Percentiles rank a stretch among this genome's conserved stretches.
These are phyloP conservation scores for Dryas alaskensis DNA, from an alignment of 306 rosid genomes.

Conservation along the genomic window DNA sequence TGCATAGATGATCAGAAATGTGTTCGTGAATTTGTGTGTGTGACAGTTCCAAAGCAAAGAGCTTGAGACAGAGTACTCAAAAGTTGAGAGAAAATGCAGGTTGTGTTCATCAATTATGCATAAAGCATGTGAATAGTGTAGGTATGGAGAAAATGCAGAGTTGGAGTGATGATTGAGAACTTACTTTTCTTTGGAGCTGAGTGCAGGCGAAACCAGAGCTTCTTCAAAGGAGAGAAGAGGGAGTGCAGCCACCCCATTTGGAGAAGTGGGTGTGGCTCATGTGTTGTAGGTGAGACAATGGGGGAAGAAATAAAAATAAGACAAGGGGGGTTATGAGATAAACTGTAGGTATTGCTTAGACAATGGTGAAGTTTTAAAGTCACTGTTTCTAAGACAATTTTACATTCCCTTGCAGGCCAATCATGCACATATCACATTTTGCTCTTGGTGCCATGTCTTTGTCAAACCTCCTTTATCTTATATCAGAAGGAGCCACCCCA, in stretches of 20 bases:
- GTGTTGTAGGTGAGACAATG: constrained; percentile 39
- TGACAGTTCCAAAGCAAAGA: neutral
- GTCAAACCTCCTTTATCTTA: constrained; percentile 50
- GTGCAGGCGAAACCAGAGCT: constrained; percentile 70
- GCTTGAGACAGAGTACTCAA: neutral
- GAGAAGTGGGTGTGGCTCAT: constrained; percentile 34
- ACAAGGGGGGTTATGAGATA: neutral
- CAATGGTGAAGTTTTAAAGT: constrained; percentile 57
- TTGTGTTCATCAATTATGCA: neutral
- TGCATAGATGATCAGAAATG: neutral
- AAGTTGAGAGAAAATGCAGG: neutral
- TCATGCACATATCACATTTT: constrained; percentile 39
- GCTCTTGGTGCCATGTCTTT: constrained; percentile 62
- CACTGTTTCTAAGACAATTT: constrained; percentile 41
- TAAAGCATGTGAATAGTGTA: neutral
- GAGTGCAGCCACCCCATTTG: constrained; percentile 95
- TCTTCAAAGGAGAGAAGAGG: constrained; percentile 83
- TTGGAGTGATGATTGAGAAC: constrained; percentile 16
- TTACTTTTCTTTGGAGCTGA: constrained; percentile 72
- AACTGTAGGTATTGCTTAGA: constrained; percentile 54
- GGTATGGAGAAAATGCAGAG: constrained; percentile 16
- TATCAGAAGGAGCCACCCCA: constrained; percentile 54
- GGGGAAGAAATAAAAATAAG: constrained; percentile 28
- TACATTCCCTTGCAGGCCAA: constrained; percentile 33
- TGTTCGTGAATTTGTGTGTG: neutral